Percentiles rank a stretch among this genome's conserved stretches.
phyloP scores from a whole-genome alignment of 1,284 basidiomycete species.

The Microbotryum scabiosae region DNA sequence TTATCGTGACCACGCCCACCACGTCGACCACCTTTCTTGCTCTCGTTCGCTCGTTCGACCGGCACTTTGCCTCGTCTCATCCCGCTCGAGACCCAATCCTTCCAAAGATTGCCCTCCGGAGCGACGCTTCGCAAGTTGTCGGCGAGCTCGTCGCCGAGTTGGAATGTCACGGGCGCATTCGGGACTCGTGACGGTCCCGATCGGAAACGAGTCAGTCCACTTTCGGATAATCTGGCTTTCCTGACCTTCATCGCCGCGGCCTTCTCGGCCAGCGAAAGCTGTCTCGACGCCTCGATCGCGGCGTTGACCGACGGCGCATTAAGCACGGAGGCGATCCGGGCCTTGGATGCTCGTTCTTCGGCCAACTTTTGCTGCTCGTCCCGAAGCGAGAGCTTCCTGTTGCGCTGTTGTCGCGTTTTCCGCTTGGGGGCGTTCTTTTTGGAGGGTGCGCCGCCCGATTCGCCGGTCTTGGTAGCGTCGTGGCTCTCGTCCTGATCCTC shows the following conservation, averaged over 20 bases:
- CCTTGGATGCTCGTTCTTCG: slow-evolving; percentile 48
- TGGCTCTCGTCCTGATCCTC: slow-evolving; percentile 38
- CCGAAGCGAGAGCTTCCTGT: slow-evolving; percentile 56
- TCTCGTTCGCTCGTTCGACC: slow-evolving; percentile 31
- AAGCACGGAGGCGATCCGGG: slow-evolving; percentile 52
- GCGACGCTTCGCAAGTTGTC: slow-evolving; percentile 78
- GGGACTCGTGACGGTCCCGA: slow-evolving; percentile 70
- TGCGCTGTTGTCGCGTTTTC: slow-evolving; percentile 50
- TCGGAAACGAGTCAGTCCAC: slow-evolving; percentile 50
- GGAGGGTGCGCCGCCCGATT: slow-evolving; percentile 35
- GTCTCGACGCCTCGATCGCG: slow-evolving; percentile 43
- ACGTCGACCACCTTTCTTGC: slow-evolving; percentile 29
- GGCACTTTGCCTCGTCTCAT: slow-evolving; percentile 33
- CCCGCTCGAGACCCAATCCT: slow-evolving; percentile 32
- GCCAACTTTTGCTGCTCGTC: slow-evolving; percentile 38
- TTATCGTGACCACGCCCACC: slow-evolving; percentile 29
- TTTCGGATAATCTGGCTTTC: slow-evolving; percentile 45
- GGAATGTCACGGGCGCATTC: slow-evolving; percentile 65
- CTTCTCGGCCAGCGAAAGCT: slow-evolving; percentile 44
- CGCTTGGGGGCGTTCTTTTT: slow-evolving; percentile 49
- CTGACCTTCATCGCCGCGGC: slow-evolving; percentile 40
- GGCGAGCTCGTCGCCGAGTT: slow-evolving; percentile 81
- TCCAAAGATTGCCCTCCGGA: slow-evolving; percentile 39
- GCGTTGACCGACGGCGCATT: slow-evolving; percentile 51
- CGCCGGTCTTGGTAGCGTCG: slow-evolving; percentile 35